Evolutionary conservation across 164 flowering plant species (phyloP), one percentile per base, ranked within the genome.

Genomic region (Stephania yunnanensis): DNA sequence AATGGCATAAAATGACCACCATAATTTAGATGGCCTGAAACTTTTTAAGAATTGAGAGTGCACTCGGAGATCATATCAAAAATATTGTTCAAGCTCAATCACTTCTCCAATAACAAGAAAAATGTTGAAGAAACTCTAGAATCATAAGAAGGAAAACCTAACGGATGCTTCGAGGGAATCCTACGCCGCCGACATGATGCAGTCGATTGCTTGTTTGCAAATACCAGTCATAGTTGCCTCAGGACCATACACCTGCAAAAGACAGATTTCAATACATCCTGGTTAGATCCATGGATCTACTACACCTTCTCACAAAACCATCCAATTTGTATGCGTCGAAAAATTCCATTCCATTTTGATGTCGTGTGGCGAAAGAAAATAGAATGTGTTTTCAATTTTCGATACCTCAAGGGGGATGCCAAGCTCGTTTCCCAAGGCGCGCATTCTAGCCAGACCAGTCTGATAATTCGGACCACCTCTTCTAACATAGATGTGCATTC

Each of bases 391-490:
- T 46, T 72, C 29, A 70, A 45, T 45, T 45, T 70, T 10, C 55
- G 75, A 71, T 86, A 94, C 98, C 97, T 94, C 95, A 71, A 94
- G 80, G 29, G 97, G 95, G 69, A 94, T 79, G 19, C 95, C 96
- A 7, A 92, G 82, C 75, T 94, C 97, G 75, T 88, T 91, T 42
- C 95, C 98, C 42, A 92, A 79, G 19, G 84, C 81, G n/a, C 98
- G 89, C 98, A 92, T 92, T 81, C 84, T 91, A n/a, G 90, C 87
- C 69, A 94, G 76, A 73, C 98, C 98, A 44, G 84, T 89, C 80
- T 92, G 95, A 80, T 92, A 94, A 77, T 94, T 94, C 10, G 97
- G 98, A 74, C 98, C 98, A 31, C 98, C 98, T 86, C 98, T 89
- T 76, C 98, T 81, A 72, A 94, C 98, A 78, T 83, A 94, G 22